Percentiles rank a stretch among this genome's conserved stretches.
These are phyloP conservation scores for Aegilops tauschii DNA, from an alignment of 176 grass and related monocot genomes.

Conservation along the genomic window DNA sequence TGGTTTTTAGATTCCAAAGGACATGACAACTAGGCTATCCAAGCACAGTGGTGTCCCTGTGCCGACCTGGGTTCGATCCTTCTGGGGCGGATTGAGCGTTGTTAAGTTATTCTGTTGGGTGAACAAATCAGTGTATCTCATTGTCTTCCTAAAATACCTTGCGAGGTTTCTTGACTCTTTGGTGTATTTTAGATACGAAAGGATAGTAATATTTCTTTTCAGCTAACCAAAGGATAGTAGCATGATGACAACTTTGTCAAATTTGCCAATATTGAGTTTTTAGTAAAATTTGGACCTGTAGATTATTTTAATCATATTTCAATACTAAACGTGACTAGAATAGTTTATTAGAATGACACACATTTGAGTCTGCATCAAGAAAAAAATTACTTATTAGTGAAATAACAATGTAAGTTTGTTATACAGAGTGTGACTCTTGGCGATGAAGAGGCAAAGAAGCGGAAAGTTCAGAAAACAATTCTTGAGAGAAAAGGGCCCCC, in stretches of 20 bases:
- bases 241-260: background rate
- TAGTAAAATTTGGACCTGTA: background rate
- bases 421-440: conserved; percentile 95
- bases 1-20: background rate
- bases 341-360: background rate
- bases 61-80: background rate
- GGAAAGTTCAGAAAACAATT: conserved; percentile 98
- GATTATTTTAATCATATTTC: background rate
- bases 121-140: background rate
- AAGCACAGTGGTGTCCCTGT: background rate
- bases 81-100: background rate
- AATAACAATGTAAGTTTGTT: conserved; percentile 15
- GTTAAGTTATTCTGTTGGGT: background rate
- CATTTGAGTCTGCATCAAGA: background rate
- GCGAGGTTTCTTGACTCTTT: background rate
- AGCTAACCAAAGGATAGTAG: background rate
- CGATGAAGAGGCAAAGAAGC: conserved; percentile 89
- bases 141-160: background rate
- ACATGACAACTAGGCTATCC: background rate
- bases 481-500: conserved; percentile 95
- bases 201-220: background rate
- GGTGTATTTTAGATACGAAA: background rate
- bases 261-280: background rate
- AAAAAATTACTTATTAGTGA: background rate
- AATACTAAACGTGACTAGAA: background rate